Base-by-base conservation (phyloP, 2,329 filamentous ascomycete species). In the Microdochium bolleyi region DNA sequence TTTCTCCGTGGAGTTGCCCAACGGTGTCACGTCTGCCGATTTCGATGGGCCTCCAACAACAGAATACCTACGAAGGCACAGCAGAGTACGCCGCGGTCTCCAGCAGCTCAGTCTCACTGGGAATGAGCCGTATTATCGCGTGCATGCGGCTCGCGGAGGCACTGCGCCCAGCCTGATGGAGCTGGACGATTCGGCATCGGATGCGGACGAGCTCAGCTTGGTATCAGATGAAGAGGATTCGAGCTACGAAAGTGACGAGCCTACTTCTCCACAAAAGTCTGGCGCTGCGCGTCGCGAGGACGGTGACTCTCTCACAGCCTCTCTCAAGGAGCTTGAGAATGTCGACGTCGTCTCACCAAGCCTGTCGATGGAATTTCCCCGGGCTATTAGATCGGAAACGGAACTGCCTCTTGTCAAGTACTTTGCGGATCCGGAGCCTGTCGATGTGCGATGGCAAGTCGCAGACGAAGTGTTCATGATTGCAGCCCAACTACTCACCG, bases 401-500 rank as follows among this genome's bases (percentile, higher is more conserved):
- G 78, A 82, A 48, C 62, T 78, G 10, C 66, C 81, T 0, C 67
- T 85, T 16, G 67, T 74, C 3, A 76, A 72, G 49, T 80, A 82
- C 58, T 83, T 85, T 59, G 75, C 77, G 1, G 80, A 84, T 24
- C 77, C 80, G 4, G 79, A 85, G 58, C 81, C 81, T 10, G 65
- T 75, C 1, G 65, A 67, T 30, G 59, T 75, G 10, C 73, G 77
- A 24, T 61, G 76, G 24, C 67, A 71, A 10, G 64, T 77, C 16
- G 68, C 73, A 1, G 82, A 85, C 52, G 77, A 82, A 2, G 83
- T 87, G 41, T 74, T 80, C 54, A 81, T 89, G 32, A 80, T 82
- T 51, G 75, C 87, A 24, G 85, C 84, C 0, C 87, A 89, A 60
- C 79, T 89, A 37, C 68, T 89, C n/a, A 84, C 84, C 2, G 84